Base-by-base conservation (phyloP, 2,329 filamentous ascomycete species). In the Pseudonectria foliicola region DNA sequence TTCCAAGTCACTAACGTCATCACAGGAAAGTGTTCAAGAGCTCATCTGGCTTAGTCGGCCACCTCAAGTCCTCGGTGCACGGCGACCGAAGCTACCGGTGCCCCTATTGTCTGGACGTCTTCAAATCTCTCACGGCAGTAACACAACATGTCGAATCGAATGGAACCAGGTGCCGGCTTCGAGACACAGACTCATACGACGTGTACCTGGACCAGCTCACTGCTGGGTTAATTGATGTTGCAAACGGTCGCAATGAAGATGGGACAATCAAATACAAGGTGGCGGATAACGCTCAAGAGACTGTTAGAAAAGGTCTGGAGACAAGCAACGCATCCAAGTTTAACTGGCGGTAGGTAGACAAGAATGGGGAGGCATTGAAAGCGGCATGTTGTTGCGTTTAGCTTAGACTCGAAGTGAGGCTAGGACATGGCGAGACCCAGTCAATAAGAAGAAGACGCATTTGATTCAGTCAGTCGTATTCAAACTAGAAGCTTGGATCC, bases 71-170 rank as follows among this genome's bases (percentile, higher is more conserved):
- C 3, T 42, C 56, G 0, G 54, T 52, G 3, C 73, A 77, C 45
- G 45, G 47, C 27, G 40, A 53, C 18, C 50, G 37, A 6, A 47
- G 43, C 3, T 60, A 57, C 28, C 47, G 45, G 10, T 77, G 73
- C 50, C 66, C 68, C 0, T 56, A 52, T 29, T 77, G 73, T 43
- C 50, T 54, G 10, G 51, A 49, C 3, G 49, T 45, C 7, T 76
- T 71, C 46, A 52, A 53, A 7, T 59, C 57, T 2, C 52, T 66
- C 13, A 51, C 60, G 12, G 60, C 66, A 3, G 61, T 75, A 23
- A 61, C 67, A 4, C 58, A 62, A 30, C 74, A 77, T 41, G 63
- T 60, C 14, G 72, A 77, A 45, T 59, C 64, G 2, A 62, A 60
- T 34, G 56, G 59, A 3, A 46, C 39, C 24, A 55, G 53, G 13